These are phyloP conservation scores for Durio zibethinus DNA, from an alignment of 345 rosid genomes.

Conservation along the genomic window DNA sequence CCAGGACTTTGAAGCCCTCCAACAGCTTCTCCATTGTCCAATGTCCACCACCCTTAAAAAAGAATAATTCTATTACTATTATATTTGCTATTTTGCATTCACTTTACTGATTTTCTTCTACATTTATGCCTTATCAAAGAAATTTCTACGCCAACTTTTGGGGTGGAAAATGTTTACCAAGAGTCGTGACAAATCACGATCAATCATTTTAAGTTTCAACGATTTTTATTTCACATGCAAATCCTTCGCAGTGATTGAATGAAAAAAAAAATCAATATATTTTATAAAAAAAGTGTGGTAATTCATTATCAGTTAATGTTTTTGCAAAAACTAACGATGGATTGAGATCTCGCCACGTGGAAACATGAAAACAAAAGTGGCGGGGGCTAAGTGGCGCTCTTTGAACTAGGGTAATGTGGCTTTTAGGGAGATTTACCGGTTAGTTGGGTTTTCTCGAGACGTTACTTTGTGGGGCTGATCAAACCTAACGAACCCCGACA, in stretches of 20 bases:
- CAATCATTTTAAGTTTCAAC: not conserved
- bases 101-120: not conserved
- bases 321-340: not conserved
- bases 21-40: not conserved
- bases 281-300: too few relatives aligned
- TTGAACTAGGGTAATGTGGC: not conserved
- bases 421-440: not conserved
- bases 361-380: not conserved
- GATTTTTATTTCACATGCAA: not conserved
- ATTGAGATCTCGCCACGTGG: not conserved
- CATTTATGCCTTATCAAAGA: not conserved
- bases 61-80: too few relatives aligned
- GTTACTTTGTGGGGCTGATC: not conserved
- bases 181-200: not conserved
- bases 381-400: not conserved
- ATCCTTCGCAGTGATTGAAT: not conserved
- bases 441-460: not conserved
- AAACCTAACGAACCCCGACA: conserved; percentile 9
- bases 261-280: too few relatives aligned
- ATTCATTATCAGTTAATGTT: too few relatives aligned
- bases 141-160: not conserved
- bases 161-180: not conserved
- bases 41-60: not conserved
- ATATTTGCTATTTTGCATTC: not conserved
- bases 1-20: not conserved